Evolutionary conservation across 805 yeast species (phyloP), one percentile per base, ranked within the genome.

Genomic region (Grigorovia transvaalensis): DNA sequence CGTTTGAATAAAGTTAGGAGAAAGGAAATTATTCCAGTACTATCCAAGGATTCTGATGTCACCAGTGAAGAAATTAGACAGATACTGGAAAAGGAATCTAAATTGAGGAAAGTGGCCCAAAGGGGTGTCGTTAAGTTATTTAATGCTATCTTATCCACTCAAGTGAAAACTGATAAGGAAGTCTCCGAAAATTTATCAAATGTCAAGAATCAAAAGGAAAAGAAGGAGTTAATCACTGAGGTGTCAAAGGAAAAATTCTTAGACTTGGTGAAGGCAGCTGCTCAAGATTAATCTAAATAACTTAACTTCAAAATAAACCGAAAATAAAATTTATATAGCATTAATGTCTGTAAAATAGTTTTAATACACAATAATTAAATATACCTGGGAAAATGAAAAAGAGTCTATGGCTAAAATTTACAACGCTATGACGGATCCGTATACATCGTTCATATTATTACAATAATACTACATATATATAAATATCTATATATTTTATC

Each of bases 171-270:
- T 2, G 71, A 68, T 29, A 71, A 72, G 50, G 84, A 78, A 55
- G 66, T 80, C 2, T 59, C 67, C n/a, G 70, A 71, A 13, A 81
- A 74, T 19, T 59, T 80, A 64, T 71, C 69, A 15, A 64, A 59
- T 53, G 61, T 71, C 23, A 66, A 62, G 51, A 71, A 69, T 18
- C 77, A 75, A 65, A 72, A 77, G 58, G 84, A 84, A 57, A 66
- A 61, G 51, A 61, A 61, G 48, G 79, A 81, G 54, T 65, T 83
- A 54, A 76, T 83, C 59, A 83, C 81, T 44, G 96, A 89, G 60
- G 76, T 90, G 50, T 84, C 96, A 5, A 91, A 90, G 66, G 96
- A 89, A 64, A 86, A 81, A 65, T 90, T 90, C 63, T 76, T 90
- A 68, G 96, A 89, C 68, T 74, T 90, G 67, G 93, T 90, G 41